Base-by-base conservation (phyloP, 2,329 filamentous ascomycete species). In the Ustilaginoidea virens region DNA sequence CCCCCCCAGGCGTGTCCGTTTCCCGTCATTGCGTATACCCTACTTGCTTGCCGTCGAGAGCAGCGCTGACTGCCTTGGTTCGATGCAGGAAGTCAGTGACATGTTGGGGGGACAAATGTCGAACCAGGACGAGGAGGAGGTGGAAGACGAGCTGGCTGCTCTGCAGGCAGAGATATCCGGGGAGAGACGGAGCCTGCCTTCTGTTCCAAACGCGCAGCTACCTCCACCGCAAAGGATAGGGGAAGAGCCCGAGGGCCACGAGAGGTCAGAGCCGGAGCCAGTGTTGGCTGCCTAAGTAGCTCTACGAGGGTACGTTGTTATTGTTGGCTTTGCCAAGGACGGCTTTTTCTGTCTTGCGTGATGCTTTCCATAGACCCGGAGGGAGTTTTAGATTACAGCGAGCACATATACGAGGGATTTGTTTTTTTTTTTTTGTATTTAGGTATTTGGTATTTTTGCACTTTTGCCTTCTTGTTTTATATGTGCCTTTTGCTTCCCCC, bases 81-180 rank as follows among this genome's bases (percentile, higher is more conserved):
- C 16, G 17, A 3, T 40, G 39, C 45, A 92, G 80, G 87, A 98
- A 61, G 70, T 98, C 42, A 90, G 78, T 55, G 82, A 92, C 28
- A 80, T 94, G 69, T 70, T 98, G 3, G 80, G 77, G 19, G 80
- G 80, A 9, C 74, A 77, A 42, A 86, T 98, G 60, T 82, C 85
- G 10, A 90, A 85, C 46, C 80, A 92, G 45, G 90, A 98, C 53
- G 90, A 98, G 53, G 87, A 96, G 47, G 90, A 94, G 46, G 90
- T 98, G 19, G 90, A 98, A 50, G 86, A 94, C 46, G 90, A 98
- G 57, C 62, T 98, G 29, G 82, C 80, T 31, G 77, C 75, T 1
- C 63, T 98, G 39, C 80, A 86, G 51, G 47, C 52, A 35, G 52
- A 56, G 31, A 33, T 57, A 17, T 29, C 42, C 6, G 42, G 38